Conservation (phyloP, 2,329 filamentous ascomycete genomes). For the Chaetoscypha palmicola region DNA sequence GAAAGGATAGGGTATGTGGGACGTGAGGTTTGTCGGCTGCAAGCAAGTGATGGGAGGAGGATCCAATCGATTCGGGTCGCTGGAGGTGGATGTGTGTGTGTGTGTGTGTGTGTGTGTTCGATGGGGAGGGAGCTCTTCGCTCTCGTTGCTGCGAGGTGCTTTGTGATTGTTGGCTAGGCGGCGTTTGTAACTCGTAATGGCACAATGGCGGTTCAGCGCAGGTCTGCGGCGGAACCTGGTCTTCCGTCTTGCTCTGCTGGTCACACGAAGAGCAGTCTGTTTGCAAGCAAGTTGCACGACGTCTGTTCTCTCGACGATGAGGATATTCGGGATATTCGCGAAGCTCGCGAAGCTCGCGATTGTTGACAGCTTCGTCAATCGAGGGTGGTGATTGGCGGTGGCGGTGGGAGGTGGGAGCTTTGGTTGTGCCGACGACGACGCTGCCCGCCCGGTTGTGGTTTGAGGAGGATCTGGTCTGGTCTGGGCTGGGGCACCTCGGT, state of each 20-base stretch:
- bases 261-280: neutral
- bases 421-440: neutral
- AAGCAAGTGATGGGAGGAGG: neutral
- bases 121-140: neutral
- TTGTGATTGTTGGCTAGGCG: neutral
- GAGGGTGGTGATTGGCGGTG: constrained; percentile 19
- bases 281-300: neutral
- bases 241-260: neutral
- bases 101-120: neutral
- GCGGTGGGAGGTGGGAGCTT: constrained; percentile 3
- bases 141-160: neutral
- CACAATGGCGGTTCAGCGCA: neutral
- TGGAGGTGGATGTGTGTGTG: neutral
- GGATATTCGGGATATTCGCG: neutral
- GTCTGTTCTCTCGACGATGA: neutral
- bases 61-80: neutral
- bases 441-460: neutral
- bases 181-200: no score
- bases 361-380: constrained; percentile 16
- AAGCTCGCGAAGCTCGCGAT: constrained; percentile 3
- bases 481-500: neutral
- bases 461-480: neutral
- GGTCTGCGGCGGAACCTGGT: neutral
- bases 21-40: neutral
- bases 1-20: neutral